Conservation (phyloP, 2,329 filamentous ascomycete species). For the Pseudogymnoascus sp. region DNA sequence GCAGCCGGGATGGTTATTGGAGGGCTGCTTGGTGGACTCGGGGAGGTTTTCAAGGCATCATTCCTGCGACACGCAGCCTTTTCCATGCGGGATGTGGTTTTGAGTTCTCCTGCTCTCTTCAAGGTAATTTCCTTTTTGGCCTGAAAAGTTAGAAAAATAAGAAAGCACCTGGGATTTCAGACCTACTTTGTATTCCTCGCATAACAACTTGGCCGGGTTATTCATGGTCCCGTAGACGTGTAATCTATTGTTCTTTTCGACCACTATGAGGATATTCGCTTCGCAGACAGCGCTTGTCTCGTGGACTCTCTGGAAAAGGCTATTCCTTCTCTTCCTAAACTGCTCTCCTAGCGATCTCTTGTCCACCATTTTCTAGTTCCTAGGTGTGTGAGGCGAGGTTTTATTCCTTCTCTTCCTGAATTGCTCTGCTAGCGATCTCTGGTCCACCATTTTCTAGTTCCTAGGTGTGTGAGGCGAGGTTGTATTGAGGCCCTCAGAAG, state of each 20-base stretch:
- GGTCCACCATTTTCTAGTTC: too few relatives aligned
- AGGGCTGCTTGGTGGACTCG: background rate
- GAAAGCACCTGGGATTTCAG: background rate
- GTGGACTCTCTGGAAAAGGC: constrained; percentile 10
- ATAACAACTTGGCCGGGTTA: constrained; percentile 7
- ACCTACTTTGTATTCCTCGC: constrained; percentile 13
- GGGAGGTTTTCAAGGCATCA: background rate
- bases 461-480: too few relatives aligned
- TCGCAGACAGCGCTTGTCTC: constrained; percentile 11
- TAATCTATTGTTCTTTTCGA: constrained; percentile 15
- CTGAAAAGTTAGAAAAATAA: background rate
- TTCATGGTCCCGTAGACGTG: constrained; percentile 13
- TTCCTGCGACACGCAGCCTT: background rate
- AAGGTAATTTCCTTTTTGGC: background rate
- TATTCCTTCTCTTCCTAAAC: constrained; percentile 15
- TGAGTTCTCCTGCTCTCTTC: background rate
- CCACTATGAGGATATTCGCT: constrained; percentile 13
- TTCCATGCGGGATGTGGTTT: background rate
- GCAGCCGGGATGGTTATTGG: background rate
- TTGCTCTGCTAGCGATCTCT: too few relatives aligned
- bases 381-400: background rate
- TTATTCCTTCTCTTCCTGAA: too few relatives aligned
- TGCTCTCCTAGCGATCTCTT: background rate
- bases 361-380: background rate
- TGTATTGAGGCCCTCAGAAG: background rate